Base-by-base conservation (phyloP, 1,139 yeast genomes). In the Yamadazyma pseudoaaseri region DNA sequence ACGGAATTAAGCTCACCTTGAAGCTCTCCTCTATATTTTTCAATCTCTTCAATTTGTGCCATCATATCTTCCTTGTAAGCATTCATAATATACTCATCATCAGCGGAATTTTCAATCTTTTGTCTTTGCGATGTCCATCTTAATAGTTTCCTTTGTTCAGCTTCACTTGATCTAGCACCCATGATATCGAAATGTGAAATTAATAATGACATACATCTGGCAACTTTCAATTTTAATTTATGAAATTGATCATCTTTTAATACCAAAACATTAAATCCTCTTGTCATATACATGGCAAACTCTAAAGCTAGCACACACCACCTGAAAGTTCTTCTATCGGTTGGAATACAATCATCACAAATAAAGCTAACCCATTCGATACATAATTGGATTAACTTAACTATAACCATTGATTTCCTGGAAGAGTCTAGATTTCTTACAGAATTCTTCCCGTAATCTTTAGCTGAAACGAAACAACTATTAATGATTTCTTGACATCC, bases 271-370 rank as follows among this genome's bases (percentile, higher is more conserved):
- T 90, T 90, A 54, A 86, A 85, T 2, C 97, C 97, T 34, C 86
- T 73, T 0, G 96, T 89, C 80, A 90, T 83, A 46, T 86, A 90
- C 96, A 90, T 87, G 1, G 96, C 94, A 68, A 89, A 92, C 56
- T 92, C 98, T 46, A 92, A 70, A 0, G 98, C 97, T 11, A 86
- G 73, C 15, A 92, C 97, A 60, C 97, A 87, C 96, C 97, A 92
- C 49, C 95, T 70, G 55, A 92, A 92, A 0, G 97, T 92, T 50
- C 81, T 85, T 37, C 85, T 73, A 49, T 90, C 97, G 0, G 95
- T 84, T 0, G 97, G 96, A 14, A 81, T 81, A 63, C 98, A 92
- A 51, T 90, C 97, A 58, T 92, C 97, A 47, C 95, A 86, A 24
- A 92, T 80, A 52, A 87, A 90, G 39, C 89, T 77, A 6, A 92